Evolutionary conservation across 1,139 yeast genomes (phyloP).

Genomic region (Magnusiomyces fungicola): DNA sequence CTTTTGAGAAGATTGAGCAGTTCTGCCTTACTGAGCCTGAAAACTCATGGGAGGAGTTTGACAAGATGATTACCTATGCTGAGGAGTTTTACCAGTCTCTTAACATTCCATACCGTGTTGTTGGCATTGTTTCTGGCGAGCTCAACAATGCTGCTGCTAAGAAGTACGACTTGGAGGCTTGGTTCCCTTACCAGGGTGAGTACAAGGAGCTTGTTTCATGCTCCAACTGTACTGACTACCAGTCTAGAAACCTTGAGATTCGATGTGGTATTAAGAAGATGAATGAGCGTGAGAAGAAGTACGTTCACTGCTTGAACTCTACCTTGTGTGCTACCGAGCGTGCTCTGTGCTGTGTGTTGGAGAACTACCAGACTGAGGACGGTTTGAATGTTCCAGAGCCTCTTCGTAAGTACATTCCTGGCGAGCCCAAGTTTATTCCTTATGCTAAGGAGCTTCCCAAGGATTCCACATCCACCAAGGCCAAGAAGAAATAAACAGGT

Average conservation of each 20-base stretch:
- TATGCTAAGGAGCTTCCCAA: conserved; percentile 86
- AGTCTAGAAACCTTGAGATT: conserved; percentile 94
- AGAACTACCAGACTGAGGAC: conserved; percentile 95
- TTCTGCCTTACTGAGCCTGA: conserved; percentile 92
- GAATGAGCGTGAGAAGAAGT: conserved; percentile 93
- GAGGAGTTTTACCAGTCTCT: conserved; percentile 92
- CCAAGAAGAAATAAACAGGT: conserved; percentile 8
- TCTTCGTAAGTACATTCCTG: conserved; percentile 91
- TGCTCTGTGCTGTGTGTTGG: conserved; percentile 93
- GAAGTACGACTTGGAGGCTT: conserved; percentile 97
- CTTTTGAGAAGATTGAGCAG: conserved; percentile 97
- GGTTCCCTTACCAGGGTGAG: conserved; percentile 99
- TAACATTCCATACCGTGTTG: conserved; percentile 92
- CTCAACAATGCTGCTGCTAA: conserved; percentile 98
- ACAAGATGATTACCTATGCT: conserved; percentile 81
- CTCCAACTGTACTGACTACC: conserved; percentile 99
- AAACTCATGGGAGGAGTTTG: conserved; percentile 96
- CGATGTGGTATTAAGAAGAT: conserved; percentile 97
- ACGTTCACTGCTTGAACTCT: conserved; percentile 96
- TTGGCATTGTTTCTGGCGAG: conserved; percentile 97
- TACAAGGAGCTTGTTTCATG: conserved; percentile 97
- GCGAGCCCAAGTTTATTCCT: conserved; percentile 95
- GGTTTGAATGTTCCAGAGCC: conserved; percentile 93
- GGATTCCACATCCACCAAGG: conserved; percentile 35
- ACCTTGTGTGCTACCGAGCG: conserved; percentile 97